These are phyloP conservation scores for Kandelia obovata DNA, from an alignment of 345 rosid genomes.

Conservation along the genomic window DNA sequence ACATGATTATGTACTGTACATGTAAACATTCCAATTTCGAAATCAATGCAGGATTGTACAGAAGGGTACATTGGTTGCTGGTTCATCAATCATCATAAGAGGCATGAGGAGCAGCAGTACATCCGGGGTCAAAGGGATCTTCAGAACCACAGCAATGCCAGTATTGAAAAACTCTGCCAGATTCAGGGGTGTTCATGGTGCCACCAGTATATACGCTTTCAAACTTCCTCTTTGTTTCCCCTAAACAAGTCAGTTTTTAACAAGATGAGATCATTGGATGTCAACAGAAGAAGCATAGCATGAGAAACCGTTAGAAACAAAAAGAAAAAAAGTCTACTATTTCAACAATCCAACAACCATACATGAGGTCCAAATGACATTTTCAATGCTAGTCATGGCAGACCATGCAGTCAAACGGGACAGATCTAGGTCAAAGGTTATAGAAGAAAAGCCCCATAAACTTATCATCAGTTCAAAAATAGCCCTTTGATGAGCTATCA, in stretches of 20 bases:
- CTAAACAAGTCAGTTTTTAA: conserved; percentile 26
- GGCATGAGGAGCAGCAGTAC: conserved; percentile 74
- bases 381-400: not conserved
- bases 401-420: too few species aligned
- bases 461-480: too few species aligned
- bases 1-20: too few species aligned
- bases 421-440: too few species aligned
- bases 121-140: conserved; percentile 85
- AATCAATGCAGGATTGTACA: not conserved
- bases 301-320: not conserved
- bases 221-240: conserved; percentile 94
- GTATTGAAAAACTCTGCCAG: conserved; percentile 66
- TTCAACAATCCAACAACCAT: not conserved
- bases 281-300: not conserved
- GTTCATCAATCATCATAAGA: conserved; percentile 72
- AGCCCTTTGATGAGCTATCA: too few species aligned
- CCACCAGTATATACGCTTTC: conserved; percentile 83
- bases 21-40: too few species aligned
- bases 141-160: conserved; percentile 98
- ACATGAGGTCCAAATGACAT: not conserved
- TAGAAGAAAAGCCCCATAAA: too few species aligned
- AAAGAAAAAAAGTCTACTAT: not conserved
- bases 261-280: not conserved
- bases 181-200: conserved; percentile 73
- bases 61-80: not conserved